Conservation (phyloP, 257 asterid species). For the Przewalskia tangutica region DNA sequence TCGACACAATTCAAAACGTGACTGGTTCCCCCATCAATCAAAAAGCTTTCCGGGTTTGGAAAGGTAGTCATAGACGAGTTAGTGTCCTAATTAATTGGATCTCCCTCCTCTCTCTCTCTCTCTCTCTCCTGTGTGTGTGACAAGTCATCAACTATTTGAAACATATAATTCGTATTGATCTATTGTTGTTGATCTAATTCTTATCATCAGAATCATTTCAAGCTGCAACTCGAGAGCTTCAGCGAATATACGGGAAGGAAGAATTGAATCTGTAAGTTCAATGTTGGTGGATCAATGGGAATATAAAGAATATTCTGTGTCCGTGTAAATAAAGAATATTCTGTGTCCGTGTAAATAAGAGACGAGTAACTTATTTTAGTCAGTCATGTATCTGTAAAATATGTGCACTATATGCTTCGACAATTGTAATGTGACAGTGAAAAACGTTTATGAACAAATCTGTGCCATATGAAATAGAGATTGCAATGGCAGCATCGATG, state of each 20-base stretch:
- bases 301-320: slow-evolving; percentile 9
- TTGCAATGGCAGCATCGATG: neutral
- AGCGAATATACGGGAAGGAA: slow-evolving; percentile 86
- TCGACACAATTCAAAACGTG: slow-evolving; percentile 68
- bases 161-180: neutral
- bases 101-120: too few relatives aligned
- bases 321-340: slow-evolving; percentile 16
- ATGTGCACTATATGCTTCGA: neutral
- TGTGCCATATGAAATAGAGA: neutral
- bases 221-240: slow-evolving; percentile 96
- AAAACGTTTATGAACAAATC: neutral
- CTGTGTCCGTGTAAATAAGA: slow-evolving; percentile 15
- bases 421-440: neutral
- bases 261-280: slow-evolving; percentile 46
- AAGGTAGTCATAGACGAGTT: slow-evolving; percentile 40
- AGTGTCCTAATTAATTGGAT: neutral
- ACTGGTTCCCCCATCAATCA: slow-evolving; percentile 93
- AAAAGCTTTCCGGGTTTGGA: slow-evolving; percentile 88
- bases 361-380: slow-evolving; percentile 10
- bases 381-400: neutral
- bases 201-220: slow-evolving; percentile 61
- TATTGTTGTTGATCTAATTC: neutral
- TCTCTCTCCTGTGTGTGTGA: too few relatives aligned
- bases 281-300: slow-evolving; percentile 3
- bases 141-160: neutral